phyloP scores from a whole-genome alignment of 306 rosid genomes.

The Quercus engelmannii region DNA sequence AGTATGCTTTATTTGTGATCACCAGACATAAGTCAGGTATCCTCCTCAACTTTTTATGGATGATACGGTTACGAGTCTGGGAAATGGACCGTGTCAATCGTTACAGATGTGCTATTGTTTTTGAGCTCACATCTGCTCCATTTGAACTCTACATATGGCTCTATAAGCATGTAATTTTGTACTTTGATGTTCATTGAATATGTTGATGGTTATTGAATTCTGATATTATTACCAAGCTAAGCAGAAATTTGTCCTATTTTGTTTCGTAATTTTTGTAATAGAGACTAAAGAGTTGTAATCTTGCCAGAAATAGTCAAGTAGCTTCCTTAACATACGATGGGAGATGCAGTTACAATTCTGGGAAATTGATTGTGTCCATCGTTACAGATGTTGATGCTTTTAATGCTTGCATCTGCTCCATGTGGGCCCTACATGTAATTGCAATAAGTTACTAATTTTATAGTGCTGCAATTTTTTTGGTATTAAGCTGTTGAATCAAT shows the following conservation, averaged over 20 bases:
- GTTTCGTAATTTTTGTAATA: neutral
- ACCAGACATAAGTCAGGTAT: conserved; percentile 42
- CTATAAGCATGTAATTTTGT: neutral
- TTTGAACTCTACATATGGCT: conserved; percentile 12
- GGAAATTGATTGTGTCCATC: conserved; percentile 32
- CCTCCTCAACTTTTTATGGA: conserved; percentile 18
- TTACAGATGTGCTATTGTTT: conserved; percentile 37
- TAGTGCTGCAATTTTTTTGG: neutral
- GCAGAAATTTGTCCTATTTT: neutral
- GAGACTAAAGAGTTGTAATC: neutral
- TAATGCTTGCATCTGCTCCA: conserved; percentile 44
- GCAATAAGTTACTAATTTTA: neutral
- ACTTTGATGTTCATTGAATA: neutral
- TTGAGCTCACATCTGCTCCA: conserved; percentile 43
- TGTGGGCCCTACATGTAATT: conserved; percentile 29
- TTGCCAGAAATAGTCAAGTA: conserved; percentile 30
- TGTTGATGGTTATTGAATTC: neutral
- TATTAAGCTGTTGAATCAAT: neutral
- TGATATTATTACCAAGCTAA: neutral
- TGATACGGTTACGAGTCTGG: conserved; percentile 46
- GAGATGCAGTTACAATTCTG: conserved; percentile 45
- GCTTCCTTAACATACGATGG: conserved; percentile 16
- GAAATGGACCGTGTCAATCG: conserved; percentile 30
- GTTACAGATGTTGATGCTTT: conserved; percentile 36
- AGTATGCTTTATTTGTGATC: too few relatives aligned